A percentile compares a stretch with the other conserved stretches of the same genome.
These are phyloP conservation scores for Kappamyces sp. DNA, from an alignment of 192 early-diverging fungal genomes.

Conservation along the genomic window DNA sequence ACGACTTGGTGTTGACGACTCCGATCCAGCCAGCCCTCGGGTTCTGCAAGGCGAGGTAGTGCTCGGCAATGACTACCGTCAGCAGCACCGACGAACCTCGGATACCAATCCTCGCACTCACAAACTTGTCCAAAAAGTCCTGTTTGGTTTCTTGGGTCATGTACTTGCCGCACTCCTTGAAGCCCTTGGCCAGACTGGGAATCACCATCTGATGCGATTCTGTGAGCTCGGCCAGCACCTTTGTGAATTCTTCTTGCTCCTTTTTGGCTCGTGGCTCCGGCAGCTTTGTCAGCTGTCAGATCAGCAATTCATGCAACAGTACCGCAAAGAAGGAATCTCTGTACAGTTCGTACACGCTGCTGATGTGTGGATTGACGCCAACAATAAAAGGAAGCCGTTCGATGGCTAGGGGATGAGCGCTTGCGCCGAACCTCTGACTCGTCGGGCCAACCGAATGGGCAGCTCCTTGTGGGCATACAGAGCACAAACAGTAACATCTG, in stretches of 20 bases:
- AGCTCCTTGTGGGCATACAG: slow-evolving; percentile 56
- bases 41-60: slow-evolving; percentile 71
- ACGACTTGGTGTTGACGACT: slow-evolving; percentile 72
- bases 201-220: slow-evolving; percentile 78
- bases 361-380: slow-evolving; percentile 90
- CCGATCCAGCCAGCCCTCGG: slow-evolving; percentile 65
- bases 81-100: slow-evolving; percentile 36
- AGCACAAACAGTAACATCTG: slow-evolving; percentile 28
- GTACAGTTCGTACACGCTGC: slow-evolving; percentile 73
- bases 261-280: slow-evolving; percentile 53
- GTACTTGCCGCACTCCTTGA: slow-evolving; percentile 84
- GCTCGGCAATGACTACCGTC: slow-evolving; percentile 74
- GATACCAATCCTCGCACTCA: slow-evolving; percentile 83
- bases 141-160: slow-evolving; percentile 65
- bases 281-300: slow-evolving; percentile 64
- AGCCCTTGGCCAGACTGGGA: slow-evolving; percentile 84
- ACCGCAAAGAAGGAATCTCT: slow-evolving; percentile 46
- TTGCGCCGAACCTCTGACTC: slow-evolving; percentile 53
- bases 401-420: slow-evolving; percentile 47
- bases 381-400: slow-evolving; percentile 93
- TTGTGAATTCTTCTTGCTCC: slow-evolving; percentile 61
- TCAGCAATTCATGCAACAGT: no score
- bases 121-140: slow-evolving; percentile 79
- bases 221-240: slow-evolving; percentile 65
- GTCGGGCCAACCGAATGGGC: slow-evolving; percentile 81